Evolutionary conservation across 2,329 filamentous ascomycete genomes (phyloP).

Genomic region (Fusarium chuoi): DNA sequence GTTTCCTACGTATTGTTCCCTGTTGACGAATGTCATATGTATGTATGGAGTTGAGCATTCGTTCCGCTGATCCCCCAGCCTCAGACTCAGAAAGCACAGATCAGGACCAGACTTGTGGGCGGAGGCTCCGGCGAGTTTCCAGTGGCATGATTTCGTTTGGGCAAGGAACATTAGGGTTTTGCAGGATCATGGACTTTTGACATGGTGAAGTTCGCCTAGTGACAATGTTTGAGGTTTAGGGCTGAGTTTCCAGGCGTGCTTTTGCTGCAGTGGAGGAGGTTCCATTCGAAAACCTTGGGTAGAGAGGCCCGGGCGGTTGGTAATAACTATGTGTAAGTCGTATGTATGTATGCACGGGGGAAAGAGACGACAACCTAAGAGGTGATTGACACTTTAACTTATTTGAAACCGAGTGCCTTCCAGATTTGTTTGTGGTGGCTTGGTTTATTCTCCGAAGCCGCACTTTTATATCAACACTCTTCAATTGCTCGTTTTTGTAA

Average conservation of each 20-base stretch:
- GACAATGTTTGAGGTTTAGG: constrained; percentile 3
- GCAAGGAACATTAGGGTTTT: background rate
- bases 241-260: background rate
- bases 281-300: background rate
- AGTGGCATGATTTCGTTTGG: background rate
- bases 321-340: constrained; percentile 11
- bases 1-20: constrained; percentile 3
- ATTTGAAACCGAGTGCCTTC: constrained; percentile 7
- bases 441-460: constrained; percentile 28
- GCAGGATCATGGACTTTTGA: background rate
- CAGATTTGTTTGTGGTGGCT: constrained; percentile 5
- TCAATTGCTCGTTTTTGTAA: background rate
- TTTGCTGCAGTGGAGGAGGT: background rate
- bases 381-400: background rate
- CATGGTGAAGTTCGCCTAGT: background rate
- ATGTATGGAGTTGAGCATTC: background rate
- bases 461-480: background rate
- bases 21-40: constrained; percentile 16
- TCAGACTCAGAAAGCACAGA: constrained; percentile 1
- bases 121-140: background rate
- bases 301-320: constrained; percentile 3
- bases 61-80: background rate
- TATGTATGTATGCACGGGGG: background rate
- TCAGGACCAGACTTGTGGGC: background rate
- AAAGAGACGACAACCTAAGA: constrained; percentile 11